phyloP scores from a whole-genome alignment of 441 rosid genomes.

The Geranium incanum region DNA sequence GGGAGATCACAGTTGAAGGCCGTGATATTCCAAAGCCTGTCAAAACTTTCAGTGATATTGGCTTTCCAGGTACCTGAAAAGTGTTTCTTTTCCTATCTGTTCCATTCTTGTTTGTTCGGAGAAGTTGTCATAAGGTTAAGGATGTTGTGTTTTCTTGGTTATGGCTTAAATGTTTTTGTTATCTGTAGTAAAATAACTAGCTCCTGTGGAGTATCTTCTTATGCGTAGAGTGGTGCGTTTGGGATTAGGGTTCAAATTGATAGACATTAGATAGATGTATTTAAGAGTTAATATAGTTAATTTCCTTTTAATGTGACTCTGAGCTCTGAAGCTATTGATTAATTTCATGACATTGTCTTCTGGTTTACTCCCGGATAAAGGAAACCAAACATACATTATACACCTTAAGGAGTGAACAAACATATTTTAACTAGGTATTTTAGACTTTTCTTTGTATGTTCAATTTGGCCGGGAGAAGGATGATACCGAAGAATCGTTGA shows the following conservation, averaged over 20 bases:
- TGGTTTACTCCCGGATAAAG: not conserved
- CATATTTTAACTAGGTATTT: not conserved
- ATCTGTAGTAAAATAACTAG: no score
- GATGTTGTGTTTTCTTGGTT: not conserved
- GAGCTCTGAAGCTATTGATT: not conserved
- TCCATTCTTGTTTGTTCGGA: not conserved
- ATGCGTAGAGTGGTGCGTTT: not conserved
- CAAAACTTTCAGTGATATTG: slow-evolving; percentile 69
- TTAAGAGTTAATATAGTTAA: not conserved
- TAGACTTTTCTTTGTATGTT: not conserved
- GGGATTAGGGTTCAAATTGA: not conserved
- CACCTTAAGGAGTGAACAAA: not conserved
- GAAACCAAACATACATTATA: not conserved
- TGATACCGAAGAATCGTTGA: not conserved
- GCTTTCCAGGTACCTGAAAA: slow-evolving; percentile 59
- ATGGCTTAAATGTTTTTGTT: no score
- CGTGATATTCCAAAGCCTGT: slow-evolving; percentile 79
- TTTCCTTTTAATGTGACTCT: not conserved
- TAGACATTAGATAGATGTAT: not conserved
- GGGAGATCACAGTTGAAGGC: slow-evolving; percentile 80
- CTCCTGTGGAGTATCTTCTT: not conserved
- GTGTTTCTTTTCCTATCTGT: slow-evolving; percentile 24
- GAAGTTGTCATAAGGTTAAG: not conserved
- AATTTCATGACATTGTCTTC: not conserved
- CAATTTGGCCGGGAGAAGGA: not conserved